Evolutionary conservation across 306 rosid genomes (phyloP).

Genomic region (Carpinus fangiana): DNA sequence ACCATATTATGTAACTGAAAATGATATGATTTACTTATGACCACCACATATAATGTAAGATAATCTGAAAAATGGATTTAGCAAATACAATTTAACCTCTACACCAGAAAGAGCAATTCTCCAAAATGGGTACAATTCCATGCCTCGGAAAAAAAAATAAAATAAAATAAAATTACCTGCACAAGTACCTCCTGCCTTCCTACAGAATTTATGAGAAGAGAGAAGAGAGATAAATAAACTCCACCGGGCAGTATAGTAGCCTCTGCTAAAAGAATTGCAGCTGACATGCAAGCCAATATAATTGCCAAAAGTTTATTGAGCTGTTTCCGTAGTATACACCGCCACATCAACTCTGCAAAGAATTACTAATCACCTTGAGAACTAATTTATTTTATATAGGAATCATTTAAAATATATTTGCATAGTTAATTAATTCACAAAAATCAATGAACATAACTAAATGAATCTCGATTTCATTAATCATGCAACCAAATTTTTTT

Average conservation of each 20-base stretch:
- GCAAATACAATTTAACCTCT: background rate
- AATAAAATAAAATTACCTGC: constrained; percentile 53
- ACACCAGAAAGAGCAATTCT: background rate
- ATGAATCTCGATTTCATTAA: background rate
- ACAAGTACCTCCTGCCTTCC: constrained; percentile 66
- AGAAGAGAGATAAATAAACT: constrained; percentile 82
- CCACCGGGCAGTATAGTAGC: constrained; percentile 78
- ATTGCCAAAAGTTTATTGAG: constrained; percentile 70
- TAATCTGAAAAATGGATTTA: background rate
- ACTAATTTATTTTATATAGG: background rate
- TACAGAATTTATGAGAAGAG: constrained; percentile 72
- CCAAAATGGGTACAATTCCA: constrained; percentile 9
- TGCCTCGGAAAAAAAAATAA: background rate
- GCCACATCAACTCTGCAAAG: constrained; percentile 82
- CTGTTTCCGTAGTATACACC: constrained; percentile 75
- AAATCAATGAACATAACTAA: background rate
- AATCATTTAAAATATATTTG: background rate
- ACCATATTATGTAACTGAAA: background rate
- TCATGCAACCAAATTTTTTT: background rate
- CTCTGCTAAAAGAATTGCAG: constrained; percentile 86
- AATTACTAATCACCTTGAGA: constrained; percentile 20
- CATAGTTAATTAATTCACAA: background rate
- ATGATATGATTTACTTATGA: background rate
- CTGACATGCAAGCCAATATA: constrained; percentile 67
- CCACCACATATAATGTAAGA: background rate